Evolutionary conservation across 768 basidiomycete species (phyloP), one percentile per base, ranked within the genome.

Genomic region (Leccinum olivaceopallidum): DNA sequence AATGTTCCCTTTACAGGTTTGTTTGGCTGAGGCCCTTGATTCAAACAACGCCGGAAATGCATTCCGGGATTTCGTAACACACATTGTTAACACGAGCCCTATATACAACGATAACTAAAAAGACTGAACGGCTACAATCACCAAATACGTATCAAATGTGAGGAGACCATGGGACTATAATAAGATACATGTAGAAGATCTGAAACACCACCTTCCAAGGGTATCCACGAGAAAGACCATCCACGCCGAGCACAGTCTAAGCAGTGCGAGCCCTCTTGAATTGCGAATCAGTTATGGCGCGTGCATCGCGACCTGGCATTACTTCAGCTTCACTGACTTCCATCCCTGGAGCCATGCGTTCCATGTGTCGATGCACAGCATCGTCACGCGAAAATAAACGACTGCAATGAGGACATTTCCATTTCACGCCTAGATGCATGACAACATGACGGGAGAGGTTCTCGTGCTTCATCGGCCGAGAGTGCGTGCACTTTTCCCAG

Each of bases 361-460:
- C 70, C 24, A 75, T 64, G 55, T 73, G 72, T 6, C 72, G 68
- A 53, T 67, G 66, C 47, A 73, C 68, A 37, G 72, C 73, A 60
- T 73, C 72, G 16, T 75, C 73, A 60, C 72, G 72, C 55, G 72
- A 73, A 22, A 75, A 67, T 57, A 61, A 59, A 42, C 54, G 62
- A 20, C 52, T 56, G 26, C 72, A 73, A 57, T 68, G 68, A 13
- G 66, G 66, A 28, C 72, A 75, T 53, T 49, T 57, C 72, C 70
- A 75, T 56, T 70, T 75, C 50, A 73, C 66, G 6, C 68, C 66
- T 5, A 73, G 53, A 57, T 73, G 72, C 62, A 58, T 70, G 55
- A 73, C 64, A 14, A 73, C 57, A 48, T 73, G 72, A 9, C 72
- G 71, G 2, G 73, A 64, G 3, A 73, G 71, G 16, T 75, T 73